Evolutionary conservation across 129 eudicot genomes (phyloP).

Genomic region (Saposhnikovia divaricata): DNA sequence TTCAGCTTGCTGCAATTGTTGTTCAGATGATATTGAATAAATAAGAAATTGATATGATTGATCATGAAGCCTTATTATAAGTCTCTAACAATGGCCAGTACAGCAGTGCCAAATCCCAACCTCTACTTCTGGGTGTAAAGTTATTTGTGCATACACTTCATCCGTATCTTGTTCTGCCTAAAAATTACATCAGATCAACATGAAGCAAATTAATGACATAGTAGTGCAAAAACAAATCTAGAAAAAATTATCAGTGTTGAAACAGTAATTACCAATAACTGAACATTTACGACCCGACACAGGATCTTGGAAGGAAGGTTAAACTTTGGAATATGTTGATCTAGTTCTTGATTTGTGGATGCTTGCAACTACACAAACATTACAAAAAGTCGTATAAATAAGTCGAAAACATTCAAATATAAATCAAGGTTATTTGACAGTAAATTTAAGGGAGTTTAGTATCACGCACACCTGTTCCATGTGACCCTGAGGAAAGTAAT

Average conservation of each 20-base stretch:
- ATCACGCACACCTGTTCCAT: slow-evolving; percentile 47
- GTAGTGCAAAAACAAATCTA: background rate
- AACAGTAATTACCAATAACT: slow-evolving; percentile 27
- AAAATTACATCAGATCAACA: background rate
- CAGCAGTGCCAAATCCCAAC: slow-evolving; percentile 18
- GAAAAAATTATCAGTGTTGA: background rate
- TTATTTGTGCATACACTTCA: slow-evolving; percentile 67
- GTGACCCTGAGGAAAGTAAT: slow-evolving; percentile 68
- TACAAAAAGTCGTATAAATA: background rate
- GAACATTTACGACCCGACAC: slow-evolving; percentile 39
- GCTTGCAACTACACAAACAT: slow-evolving; percentile 39
- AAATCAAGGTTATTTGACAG: background rate
- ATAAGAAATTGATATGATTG: background rate
- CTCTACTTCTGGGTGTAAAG: slow-evolving; percentile 47
- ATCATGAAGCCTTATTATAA: background rate
- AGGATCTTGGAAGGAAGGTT: slow-evolving; percentile 50
- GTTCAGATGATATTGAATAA: background rate
- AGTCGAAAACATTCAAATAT: background rate
- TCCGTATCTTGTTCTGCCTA: slow-evolving; percentile 63
- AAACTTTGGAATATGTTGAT: slow-evolving; percentile 38
- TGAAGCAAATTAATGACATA: background rate
- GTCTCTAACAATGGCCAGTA: background rate
- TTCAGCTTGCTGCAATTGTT: slow-evolving; percentile 41
- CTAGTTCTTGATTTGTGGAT: slow-evolving; percentile 42
- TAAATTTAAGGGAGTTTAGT: too few species aligned